Evolutionary conservation across 2,329 filamentous ascomycete genomes (phyloP), one percentile per base, ranked within the genome.

Genomic region (Neofusicoccum parvum): DNA sequence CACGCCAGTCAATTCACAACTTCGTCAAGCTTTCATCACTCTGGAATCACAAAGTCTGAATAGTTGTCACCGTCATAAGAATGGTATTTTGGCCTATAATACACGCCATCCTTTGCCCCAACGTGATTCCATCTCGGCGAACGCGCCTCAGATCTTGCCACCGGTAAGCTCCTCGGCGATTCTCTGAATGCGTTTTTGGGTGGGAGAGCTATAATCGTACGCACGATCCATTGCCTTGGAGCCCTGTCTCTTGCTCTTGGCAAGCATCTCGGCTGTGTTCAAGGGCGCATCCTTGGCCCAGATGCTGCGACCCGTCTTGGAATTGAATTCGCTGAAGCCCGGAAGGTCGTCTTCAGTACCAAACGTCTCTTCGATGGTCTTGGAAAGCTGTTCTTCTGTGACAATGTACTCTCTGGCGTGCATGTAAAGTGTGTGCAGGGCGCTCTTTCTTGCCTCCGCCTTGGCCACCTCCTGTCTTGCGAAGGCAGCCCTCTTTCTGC

Each of bases 381-480:
- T 82, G 70, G 91, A 86, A 39, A 99, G 85, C 76, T 96, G 90
- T 59, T 85, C 80, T 76, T 96, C 93, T 27, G 86, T 89, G 17
- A 92, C 89, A 74, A 99, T 97, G 80, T 98, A 99, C 45, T 87
- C 82, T 32, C 90, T 87, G 5, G 95, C 93, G 71, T 93, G 91
- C 80, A 95, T 91, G 80, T 99, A 99, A 12, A 99, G 85, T 66
- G 92, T 88, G 79, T 97, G 92, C 36, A 99, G 80, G 15, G 89
- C 86, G 69, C 94, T 87, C 67, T 86, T 84, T 59, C 90, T 86
- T 62, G 84, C 82, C 66, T 88, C 83, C 49, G 83, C 81, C 74
- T 88, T 88, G 62, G 80, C 76, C 10, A 78, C 79, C 37, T 82
- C 76, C 48, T 84, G 76, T 14, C 80, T 78, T 58, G 79, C 27